phyloP scores from a whole-genome alignment of 2,329 filamentous ascomycete species.

The Aspergillaceae sp. region DNA sequence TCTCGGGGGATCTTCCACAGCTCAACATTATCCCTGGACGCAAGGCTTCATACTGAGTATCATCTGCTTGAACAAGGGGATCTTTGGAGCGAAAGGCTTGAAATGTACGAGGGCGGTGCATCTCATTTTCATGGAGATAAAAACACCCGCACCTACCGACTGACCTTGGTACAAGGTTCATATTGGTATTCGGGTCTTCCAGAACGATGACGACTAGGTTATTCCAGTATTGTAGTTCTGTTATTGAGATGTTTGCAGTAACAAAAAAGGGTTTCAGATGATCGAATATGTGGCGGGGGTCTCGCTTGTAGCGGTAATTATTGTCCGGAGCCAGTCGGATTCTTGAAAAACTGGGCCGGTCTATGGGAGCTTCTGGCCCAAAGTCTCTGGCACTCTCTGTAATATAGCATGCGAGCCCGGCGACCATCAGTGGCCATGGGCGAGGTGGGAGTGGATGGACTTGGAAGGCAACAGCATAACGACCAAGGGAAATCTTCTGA shows the following conservation, averaged over 20 bases:
- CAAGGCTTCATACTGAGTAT: neutral
- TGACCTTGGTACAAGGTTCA: neutral
- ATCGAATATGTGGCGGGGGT: neutral
- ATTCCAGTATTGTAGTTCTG: neutral
- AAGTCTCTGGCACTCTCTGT: neutral
- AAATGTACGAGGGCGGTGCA: neutral
- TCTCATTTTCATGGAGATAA: neutral
- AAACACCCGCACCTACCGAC: neutral
- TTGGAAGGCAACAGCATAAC: neutral
- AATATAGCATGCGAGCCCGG: neutral
- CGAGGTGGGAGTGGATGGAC: neutral
- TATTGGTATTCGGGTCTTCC: neutral
- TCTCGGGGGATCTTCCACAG: neutral
- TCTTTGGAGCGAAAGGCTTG: neutral
- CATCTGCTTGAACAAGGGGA: neutral
- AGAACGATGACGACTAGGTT: neutral
- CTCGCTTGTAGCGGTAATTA: neutral
- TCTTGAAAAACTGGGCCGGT: neutral
- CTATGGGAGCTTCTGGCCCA: neutral
- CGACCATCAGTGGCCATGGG: neutral
- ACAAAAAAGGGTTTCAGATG: neutral
- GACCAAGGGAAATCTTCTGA: neutral
- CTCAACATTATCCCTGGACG: neutral
- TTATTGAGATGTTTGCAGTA: neutral
- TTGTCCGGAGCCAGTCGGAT: neutral